Base-by-base conservation (phyloP, 1,284 basidiomycete genomes). In the Boletus semigastroideus region DNA sequence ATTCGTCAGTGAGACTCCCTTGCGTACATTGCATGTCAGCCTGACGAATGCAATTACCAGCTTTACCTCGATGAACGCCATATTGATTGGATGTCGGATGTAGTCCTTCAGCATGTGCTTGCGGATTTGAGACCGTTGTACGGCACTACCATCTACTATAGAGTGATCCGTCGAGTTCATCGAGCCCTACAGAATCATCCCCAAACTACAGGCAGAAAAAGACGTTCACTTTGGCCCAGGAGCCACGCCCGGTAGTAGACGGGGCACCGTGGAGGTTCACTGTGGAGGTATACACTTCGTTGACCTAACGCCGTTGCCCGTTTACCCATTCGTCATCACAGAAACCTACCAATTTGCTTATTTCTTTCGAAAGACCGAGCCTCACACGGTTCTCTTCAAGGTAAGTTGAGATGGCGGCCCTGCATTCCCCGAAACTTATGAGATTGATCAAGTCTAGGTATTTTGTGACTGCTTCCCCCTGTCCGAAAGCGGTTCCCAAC, bases 301-400 rank as follows among this genome's bases (percentile, higher is more conserved):
- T 48, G 14, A 8, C 39, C 37, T 28, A 13, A 14, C 34, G 8
- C n/a, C 14, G 11, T 8, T n/a, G 8, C 22, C 40, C 52, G 39
- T 45, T 52, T 40, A 44, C 40, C 1, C 28, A 47, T 33, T 11
- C 25, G 16, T 16, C 28, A 20, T 44, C 51, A 30, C 58, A 91
- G 88, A 88, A 54, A 78, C 74, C 0, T 91, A 91, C 62, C 88
- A 91, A 54, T 90, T 90, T 62, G 87, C 85, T 42, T 91, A 87
- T 64, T 91, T 90, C 66, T 75, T 91, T 57, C 79, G 87, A n/a
- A 84, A 82, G 64, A 81, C 79, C 3, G 87, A 89, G 52, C 80
- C 86, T 14, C 87, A 90, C 65, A 80, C 84, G 1, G 75, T 90
- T 9, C 71, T 90, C n/a, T 70, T 86, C 58, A 91, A 91, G 77